Percentiles rank a stretch among this genome's conserved stretches.
Conservation (phyloP, 306 rosid genomes). For the Trifolium dubium region DNA sequence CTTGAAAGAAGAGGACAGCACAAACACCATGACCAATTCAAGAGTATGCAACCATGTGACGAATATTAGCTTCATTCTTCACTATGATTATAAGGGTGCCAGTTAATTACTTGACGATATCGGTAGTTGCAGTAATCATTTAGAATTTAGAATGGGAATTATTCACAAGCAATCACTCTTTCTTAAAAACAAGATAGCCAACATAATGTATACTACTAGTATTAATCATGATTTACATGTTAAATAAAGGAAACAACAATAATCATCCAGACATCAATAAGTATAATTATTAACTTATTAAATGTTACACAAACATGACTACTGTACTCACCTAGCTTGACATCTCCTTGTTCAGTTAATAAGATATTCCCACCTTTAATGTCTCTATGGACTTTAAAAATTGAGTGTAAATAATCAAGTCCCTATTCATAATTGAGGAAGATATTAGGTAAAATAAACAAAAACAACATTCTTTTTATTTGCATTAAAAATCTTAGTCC, state of each 20-base stretch:
- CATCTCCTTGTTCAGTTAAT: slow-evolving; percentile 98
- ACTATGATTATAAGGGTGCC: background rate
- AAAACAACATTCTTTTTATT: background rate
- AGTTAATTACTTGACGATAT: background rate
- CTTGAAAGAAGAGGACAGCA: slow-evolving; percentile 15
- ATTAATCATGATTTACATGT: slow-evolving; percentile 7
- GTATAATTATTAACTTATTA: slow-evolving; percentile 10
- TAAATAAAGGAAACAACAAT: slow-evolving; percentile 31
- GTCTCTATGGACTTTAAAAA: slow-evolving; percentile 97
- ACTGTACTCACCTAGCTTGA: slow-evolving; percentile 88
- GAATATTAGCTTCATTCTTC: slow-evolving; percentile 23
- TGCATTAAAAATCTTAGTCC: slow-evolving; percentile 30
- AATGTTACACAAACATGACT: slow-evolving; percentile 27
- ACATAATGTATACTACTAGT: slow-evolving; percentile 20
- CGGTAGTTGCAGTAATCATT: slow-evolving; percentile 15
- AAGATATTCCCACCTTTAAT: slow-evolving; percentile 98
- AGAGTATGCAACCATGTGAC: slow-evolving; percentile 11
- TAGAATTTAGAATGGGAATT: slow-evolving; percentile 10
- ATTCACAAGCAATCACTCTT: slow-evolving; percentile 9
- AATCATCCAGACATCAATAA: slow-evolving; percentile 26
- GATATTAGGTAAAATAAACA: slow-evolving; percentile 22
- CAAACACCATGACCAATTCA: slow-evolving; percentile 1
- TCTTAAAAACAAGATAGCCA: slow-evolving; percentile 1
- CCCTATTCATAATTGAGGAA: slow-evolving; percentile 59
- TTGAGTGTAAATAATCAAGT: slow-evolving; percentile 94